Evolutionary conservation across 768 basidiomycete species (phyloP), one percentile per base, ranked within the genome.

Genomic region (Lentinus tigrinus): DNA sequence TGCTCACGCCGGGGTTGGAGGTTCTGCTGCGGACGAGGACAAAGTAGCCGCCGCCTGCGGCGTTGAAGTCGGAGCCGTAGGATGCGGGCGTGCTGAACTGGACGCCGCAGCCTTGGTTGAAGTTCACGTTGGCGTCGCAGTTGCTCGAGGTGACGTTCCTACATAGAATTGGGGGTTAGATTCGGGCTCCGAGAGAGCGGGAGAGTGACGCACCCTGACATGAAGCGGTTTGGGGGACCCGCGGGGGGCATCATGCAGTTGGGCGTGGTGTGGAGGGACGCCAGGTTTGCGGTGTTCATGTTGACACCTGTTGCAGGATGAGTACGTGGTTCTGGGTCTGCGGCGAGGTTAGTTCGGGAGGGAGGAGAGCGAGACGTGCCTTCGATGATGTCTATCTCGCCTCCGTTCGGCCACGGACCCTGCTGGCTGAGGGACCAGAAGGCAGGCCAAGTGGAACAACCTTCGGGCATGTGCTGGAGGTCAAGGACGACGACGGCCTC

Each of bases 101-200:
- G 21, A 81, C 81, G 39, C 85, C 84, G 65, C 87, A 89, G 13
- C 87, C 88, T 65, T 78, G 74, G 63, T 88, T 89, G 65, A 63
- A 77, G 65, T 84, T 82, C 14, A 74, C 74, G 10, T 66, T 54
- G 7, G 78, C 67, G 60, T 87, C 77, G 69, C 85, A 87, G 63
- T 80, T 67, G 7, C 73, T 74, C 1, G 80, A 78, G 1, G 73
- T 63, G 1, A 73, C 68, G 13, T 64, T 61, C 6, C 83, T 85
- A 61, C 27, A 16, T 8, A 38, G 23, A 37, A n/a, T 16, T 34
- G 28, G 37, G 36, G 31, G 31, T 54, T 13, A 8, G 8, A 23
- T 6, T 19, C 17, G 10, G 1, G 10, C 10, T 6, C 1, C 5
- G 19, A 21, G 43, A 4, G n/a, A 6, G 43, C 23, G 27, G 34